Conservation (phyloP, 768 basidiomycete species). For the Tulasnella sp. region DNA sequence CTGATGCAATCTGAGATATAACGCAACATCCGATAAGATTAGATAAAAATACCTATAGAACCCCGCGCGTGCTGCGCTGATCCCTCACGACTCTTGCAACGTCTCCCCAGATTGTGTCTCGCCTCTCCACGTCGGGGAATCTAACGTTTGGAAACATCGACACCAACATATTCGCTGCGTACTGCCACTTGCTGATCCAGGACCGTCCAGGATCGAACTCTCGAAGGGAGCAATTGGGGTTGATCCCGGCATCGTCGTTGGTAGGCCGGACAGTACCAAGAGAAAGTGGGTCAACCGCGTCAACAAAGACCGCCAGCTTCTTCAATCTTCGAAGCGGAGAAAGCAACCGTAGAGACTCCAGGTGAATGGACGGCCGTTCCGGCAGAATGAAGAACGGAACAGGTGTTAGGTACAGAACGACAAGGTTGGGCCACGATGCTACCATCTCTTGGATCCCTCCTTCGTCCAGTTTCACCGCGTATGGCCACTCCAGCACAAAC, state of each 20-base stretch:
- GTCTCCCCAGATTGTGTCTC: constrained; percentile 5
- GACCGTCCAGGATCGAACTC: constrained; percentile 12
- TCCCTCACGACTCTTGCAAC: neutral
- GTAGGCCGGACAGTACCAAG: neutral
- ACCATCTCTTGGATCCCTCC: neutral
- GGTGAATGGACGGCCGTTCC: constrained; percentile 3
- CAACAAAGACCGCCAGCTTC: constrained; percentile 6
- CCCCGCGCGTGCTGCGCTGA: neutral
- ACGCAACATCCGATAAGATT: neutral
- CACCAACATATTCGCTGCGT: neutral
- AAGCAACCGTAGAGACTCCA: neutral
- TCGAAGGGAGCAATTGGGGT: neutral
- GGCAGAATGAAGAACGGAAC: constrained; percentile 14
- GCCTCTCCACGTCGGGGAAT: neutral
- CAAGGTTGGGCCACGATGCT: constrained; percentile 1
- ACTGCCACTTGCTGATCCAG: constrained; percentile 6
- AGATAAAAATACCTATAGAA: neutral
- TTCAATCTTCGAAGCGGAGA: neutral
- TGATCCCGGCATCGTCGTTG: neutral
- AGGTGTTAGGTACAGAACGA: constrained; percentile 8
- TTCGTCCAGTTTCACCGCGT: neutral
- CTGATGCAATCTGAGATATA: neutral
- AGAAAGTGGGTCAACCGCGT: neutral
- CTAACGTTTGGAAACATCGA: neutral
- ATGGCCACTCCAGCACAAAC: constrained; percentile 13